These are phyloP conservation scores for Coelastrella sp. DNA, from an alignment of 139 green algal genomes.

Conservation along the genomic window DNA sequence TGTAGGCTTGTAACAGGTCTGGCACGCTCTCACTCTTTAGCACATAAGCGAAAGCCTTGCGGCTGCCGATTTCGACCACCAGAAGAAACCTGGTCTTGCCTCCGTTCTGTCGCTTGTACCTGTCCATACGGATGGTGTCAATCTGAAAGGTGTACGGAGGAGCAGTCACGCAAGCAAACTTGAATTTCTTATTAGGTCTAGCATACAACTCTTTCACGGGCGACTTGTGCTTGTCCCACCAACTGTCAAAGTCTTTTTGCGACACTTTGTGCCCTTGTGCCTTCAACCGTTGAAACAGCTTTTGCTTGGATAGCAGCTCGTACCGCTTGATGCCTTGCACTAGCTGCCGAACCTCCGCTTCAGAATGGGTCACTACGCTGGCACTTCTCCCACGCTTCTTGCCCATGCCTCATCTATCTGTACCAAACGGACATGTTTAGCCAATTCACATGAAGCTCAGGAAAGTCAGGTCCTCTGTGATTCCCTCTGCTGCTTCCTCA, in stretches of 20 bases:
- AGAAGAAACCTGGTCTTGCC: neutral
- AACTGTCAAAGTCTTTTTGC: neutral
- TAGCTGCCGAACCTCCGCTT: neutral
- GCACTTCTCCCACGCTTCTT: too few relatives aligned
- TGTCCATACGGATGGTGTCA: neutral
- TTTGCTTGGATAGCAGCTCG: neutral
- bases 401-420: neutral
- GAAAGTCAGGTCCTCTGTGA: too few relatives aligned
- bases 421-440: neutral
- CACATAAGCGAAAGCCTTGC: constrained; percentile 1
- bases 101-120: neutral
- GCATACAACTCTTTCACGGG: neutral
- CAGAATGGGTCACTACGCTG: neutral
- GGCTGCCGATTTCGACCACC: neutral
- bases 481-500: too few relatives aligned
- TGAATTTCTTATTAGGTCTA: neutral
- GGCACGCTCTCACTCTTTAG: neutral
- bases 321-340: neutral
- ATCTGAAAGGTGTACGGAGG: neutral
- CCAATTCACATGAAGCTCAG: neutral
- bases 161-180: neutral
- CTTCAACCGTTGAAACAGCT: neutral
- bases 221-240: neutral
- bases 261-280: neutral
- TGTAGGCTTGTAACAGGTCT: neutral